Percentiles rank a stretch among this genome's conserved stretches.
Conservation (phyloP, 176 grass and related monocot species). For the Raddia distichophylla region DNA sequence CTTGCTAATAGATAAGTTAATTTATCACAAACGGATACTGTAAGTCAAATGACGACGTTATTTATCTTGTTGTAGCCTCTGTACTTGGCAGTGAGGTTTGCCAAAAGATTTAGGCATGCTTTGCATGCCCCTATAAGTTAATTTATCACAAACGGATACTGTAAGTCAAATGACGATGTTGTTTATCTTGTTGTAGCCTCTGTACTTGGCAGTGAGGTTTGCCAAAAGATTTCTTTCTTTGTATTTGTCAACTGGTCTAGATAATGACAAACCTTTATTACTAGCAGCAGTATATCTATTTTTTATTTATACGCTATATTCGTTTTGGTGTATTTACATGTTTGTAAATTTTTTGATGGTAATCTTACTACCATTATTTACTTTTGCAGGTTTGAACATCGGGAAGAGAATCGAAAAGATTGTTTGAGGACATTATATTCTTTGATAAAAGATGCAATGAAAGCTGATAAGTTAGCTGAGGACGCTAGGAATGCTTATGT, state of each 20-base stretch:
- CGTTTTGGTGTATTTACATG: background rate
- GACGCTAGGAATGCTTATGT: slow-evolving; percentile 67
- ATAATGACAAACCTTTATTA: background rate
- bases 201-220: slow-evolving; percentile 17
- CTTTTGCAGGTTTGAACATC: slow-evolving; percentile 68
- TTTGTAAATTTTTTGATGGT: background rate
- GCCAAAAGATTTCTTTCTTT: slow-evolving; percentile 7
- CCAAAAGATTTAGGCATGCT: slow-evolving; percentile 12
- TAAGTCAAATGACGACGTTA: background rate
- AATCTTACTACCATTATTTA: slow-evolving; percentile 30
- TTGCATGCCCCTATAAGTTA: background rate
- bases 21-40: background rate
- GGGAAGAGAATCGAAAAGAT: slow-evolving; percentile 97
- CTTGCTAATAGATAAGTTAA: background rate
- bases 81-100: slow-evolving; percentile 13
- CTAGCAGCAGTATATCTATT: background rate
- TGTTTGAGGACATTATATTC: slow-evolving; percentile 83
- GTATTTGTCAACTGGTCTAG: background rate
- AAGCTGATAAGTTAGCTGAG: slow-evolving; percentile 73
- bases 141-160: background rate
- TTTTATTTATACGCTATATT: background rate
- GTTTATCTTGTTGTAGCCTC: background rate
- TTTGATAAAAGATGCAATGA: slow-evolving; percentile 71
- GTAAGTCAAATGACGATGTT: background rate
- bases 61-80: slow-evolving; percentile 9